Evolutionary conservation across 1,139 yeast species (phyloP).

Genomic region (Saccharomyces hybrid): DNA sequence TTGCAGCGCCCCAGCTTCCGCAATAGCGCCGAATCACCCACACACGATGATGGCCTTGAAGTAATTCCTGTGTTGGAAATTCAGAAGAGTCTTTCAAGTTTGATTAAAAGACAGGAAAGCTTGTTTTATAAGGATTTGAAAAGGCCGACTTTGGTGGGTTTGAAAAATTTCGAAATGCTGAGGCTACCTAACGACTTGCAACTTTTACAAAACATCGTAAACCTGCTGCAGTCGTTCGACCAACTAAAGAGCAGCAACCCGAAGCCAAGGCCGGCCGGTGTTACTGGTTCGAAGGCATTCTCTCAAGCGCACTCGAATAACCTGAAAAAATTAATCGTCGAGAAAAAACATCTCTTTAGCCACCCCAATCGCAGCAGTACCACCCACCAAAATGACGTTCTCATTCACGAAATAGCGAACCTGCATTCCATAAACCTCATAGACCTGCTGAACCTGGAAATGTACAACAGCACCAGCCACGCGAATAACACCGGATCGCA

Average conservation of each 20-base stretch:
- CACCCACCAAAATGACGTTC: background rate
- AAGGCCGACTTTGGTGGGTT: slow-evolving; percentile 16
- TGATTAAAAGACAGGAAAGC: slow-evolving; percentile 13
- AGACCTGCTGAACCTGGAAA: background rate
- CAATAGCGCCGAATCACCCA: background rate
- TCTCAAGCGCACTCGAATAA: background rate
- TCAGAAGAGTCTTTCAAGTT: slow-evolving; percentile 7
- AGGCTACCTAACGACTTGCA: slow-evolving; percentile 20
- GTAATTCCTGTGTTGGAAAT: slow-evolving; percentile 4
- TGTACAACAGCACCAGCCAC: background rate
- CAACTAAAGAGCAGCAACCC: background rate
- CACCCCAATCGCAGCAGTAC: background rate
- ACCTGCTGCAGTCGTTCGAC: background rate
- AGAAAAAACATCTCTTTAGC: background rate
- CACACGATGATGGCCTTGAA: slow-evolving; percentile 2
- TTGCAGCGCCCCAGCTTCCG: background rate
- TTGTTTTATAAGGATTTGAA: slow-evolving; percentile 15
- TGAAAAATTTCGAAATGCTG: slow-evolving; percentile 15
- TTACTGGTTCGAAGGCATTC: background rate
- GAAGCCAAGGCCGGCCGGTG: background rate
- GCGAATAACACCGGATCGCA: slow-evolving; percentile 6
- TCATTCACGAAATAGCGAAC: background rate
- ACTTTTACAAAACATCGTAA: background rate
- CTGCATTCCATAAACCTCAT: background rate
- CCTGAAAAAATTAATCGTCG: background rate